Evolutionary conservation across 2,329 filamentous ascomycete species (phyloP).

Genomic region (Sporothrix phasma): DNA sequence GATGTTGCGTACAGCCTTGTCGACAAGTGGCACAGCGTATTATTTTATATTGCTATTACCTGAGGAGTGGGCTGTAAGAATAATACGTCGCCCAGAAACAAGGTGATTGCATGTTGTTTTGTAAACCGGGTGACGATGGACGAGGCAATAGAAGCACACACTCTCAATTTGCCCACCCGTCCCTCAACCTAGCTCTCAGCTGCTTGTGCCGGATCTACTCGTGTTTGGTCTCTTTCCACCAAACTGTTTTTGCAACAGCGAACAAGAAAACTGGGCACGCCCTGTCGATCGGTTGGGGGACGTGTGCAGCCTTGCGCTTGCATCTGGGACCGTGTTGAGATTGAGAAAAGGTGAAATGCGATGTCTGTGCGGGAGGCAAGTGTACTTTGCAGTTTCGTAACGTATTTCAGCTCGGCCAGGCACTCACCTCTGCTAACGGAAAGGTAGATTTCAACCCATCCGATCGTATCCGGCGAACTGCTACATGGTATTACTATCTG

Average conservation of each 20-base stretch:
- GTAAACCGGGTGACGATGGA: no score
- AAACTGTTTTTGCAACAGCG: background rate
- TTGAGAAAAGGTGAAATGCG: background rate
- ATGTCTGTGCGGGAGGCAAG: background rate
- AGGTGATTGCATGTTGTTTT: background rate
- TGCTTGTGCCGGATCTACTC: background rate
- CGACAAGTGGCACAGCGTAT: background rate
- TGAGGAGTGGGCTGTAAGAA: background rate
- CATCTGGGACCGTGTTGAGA: background rate
- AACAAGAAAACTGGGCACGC: slow-evolving; percentile 4
- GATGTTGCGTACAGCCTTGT: background rate
- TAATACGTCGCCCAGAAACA: background rate
- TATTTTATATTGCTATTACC: background rate
- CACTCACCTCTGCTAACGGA: no score
- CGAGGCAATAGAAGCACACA: no score
- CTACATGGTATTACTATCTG: no score
- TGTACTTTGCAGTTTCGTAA: no score
- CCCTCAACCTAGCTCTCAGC: background rate
- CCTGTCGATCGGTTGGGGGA: background rate
- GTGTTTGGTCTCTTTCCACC: background rate
- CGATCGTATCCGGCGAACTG: no score
- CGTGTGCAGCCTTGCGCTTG: no score
- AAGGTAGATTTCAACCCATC: no score
- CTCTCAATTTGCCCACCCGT: no score
- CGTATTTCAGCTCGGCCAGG: no score